These are phyloP conservation scores for Ogataea naganishii DNA, from an alignment of 805 yeast genomes.

Conservation along the genomic window DNA sequence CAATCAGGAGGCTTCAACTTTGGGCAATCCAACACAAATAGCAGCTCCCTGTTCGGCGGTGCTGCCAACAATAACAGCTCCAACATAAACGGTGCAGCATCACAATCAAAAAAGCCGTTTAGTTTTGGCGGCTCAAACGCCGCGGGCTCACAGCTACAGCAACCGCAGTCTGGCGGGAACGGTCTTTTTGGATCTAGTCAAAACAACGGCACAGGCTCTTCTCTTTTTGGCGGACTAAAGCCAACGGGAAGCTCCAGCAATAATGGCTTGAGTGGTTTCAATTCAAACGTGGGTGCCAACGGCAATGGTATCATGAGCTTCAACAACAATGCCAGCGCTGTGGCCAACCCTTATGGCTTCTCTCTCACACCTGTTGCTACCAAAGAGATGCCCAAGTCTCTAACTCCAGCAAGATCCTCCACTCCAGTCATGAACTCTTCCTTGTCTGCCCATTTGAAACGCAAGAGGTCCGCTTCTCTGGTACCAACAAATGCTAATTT, in stretches of 20 bases:
- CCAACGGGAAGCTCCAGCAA: neutral
- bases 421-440: neutral
- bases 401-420: constrained; percentile 12
- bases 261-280: no score
- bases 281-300: no score
- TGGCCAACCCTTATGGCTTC: constrained; percentile 18
- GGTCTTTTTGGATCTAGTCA: constrained; percentile 1
- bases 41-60: constrained; percentile 16
- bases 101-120: neutral
- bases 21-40: constrained; percentile 6
- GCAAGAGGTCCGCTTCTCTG: constrained; percentile 14
- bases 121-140: no score
- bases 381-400: constrained; percentile 21
- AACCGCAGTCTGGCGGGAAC: neutral
- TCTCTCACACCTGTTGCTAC: constrained; percentile 6
- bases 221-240: constrained; percentile 1
- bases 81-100: neutral
- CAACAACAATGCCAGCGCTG: constrained; percentile 3
- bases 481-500: neutral
- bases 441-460: constrained; percentile 10
- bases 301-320: constrained; percentile 5
- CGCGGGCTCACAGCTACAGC: no score
- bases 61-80: constrained; percentile 5
- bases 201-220: neutral
- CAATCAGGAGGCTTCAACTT: constrained; percentile 9